Base-by-base conservation (phyloP, 179 eudicot species). In the Amaranthus tricolor region DNA sequence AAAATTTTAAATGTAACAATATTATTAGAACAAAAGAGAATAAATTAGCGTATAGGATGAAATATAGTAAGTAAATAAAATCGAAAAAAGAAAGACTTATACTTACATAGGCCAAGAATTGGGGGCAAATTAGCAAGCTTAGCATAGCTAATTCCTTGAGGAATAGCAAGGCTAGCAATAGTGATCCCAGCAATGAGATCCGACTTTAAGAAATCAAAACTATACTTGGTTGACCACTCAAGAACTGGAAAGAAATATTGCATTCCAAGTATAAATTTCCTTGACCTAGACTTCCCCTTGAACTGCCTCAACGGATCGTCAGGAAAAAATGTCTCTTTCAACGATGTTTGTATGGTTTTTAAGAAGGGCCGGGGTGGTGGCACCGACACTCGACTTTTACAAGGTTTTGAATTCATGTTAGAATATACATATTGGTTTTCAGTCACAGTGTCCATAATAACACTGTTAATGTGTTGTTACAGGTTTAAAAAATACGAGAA, bases 91-190 rank as follows among this genome's bases (percentile, higher is more conserved):
- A 31, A 31, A 31, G 3, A 31, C 3, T 31, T 31, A 31, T 40
- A 84, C 99, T 92, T 70, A 95, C 99, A 95, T 5, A 95, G 89
- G 64, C 99, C 99, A 70, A 93, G 96, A 70, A 95, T 84, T 3
- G 99, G 97, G 0, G 99, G 99, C 84, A 95, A 80, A 76, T 90
- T 87, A 6, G 95, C 99, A 9, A 95, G 90, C 82, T 88, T 95
- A 71, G 99, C 99, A 69, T 95, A 95, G 69, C 99, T 95, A 16
- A 95, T 95, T n/a, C 99, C 99, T 79, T 93, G 98, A 54, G 98
- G 98, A 53, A 93, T 84, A 24, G 96, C 98, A 43, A 94, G 88
- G 78, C 97, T 95, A 57, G 99, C 99, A 64, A 90, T 89, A 78
- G 99, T 95, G 78, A 95, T 81, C 1, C 99, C 99, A 58, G 99